Evolutionary conservation across 2,329 filamentous ascomycete genomes (phyloP).

Genomic region (Alternaria sp.): DNA sequence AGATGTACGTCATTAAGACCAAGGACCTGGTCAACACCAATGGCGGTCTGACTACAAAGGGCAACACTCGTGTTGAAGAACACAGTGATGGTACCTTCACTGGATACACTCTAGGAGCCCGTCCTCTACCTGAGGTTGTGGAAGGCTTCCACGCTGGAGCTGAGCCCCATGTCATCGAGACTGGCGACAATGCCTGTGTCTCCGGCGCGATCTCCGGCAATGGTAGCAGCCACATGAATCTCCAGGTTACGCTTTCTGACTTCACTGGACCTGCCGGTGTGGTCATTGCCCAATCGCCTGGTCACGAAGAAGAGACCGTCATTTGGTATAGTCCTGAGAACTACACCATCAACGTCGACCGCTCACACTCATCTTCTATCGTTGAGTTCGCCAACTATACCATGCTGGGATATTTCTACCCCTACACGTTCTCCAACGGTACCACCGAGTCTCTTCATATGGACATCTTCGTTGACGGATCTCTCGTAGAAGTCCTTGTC

Average conservation of each 20-base stretch:
- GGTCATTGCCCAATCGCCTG: constrained; percentile 52
- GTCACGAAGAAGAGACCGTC: constrained; percentile 53
- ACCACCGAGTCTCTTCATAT: constrained; percentile 51
- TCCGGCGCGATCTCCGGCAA: constrained; percentile 33
- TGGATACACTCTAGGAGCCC: constrained; percentile 54
- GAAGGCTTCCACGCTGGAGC: constrained; percentile 44
- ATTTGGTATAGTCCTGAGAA: constrained; percentile 56
- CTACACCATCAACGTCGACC: constrained; percentile 55
- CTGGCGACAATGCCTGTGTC: constrained; percentile 16
- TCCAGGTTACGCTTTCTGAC: constrained; percentile 50
- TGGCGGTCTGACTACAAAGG: constrained; percentile 41
- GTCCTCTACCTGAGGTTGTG: constrained; percentile 54
- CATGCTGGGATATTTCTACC: constrained; percentile 55
- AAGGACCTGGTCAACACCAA: constrained; percentile 47
- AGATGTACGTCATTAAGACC: constrained; percentile 56
- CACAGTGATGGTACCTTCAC: constrained; percentile 50
- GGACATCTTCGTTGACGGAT: constrained; percentile 57
- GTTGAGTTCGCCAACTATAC: constrained; percentile 52
- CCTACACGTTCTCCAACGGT: constrained; percentile 49
- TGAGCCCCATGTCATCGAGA: constrained; percentile 30
- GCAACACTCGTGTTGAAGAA: constrained; percentile 46
- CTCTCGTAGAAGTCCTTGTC: constrained; percentile 55
- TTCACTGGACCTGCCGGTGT: constrained; percentile 52
- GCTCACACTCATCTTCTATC: constrained; percentile 52
- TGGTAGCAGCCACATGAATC: constrained; percentile 50